These are phyloP conservation scores for Ambrosia hybrid DNA, from an alignment of 140 eudicot species.

Conservation along the genomic window DNA sequence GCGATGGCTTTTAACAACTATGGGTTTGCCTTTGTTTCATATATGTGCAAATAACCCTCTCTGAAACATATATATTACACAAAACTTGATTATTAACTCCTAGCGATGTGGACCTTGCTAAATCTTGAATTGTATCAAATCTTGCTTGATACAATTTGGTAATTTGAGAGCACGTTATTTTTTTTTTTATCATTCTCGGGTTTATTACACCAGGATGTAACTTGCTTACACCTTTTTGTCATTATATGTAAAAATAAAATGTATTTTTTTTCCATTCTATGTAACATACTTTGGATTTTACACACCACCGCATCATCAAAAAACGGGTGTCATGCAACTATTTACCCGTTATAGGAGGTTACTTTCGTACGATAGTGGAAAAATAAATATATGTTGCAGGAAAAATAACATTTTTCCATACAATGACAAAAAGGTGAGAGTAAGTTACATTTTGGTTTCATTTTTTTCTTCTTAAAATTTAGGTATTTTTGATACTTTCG, in stretches of 20 bases:
- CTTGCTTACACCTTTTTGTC: background rate
- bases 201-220: background rate
- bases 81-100: background rate
- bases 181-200: background rate
- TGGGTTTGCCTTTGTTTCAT: background rate
- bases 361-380: background rate
- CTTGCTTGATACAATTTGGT: background rate
- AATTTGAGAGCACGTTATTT: background rate
- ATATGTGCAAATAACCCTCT: background rate
- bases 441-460: background rate
- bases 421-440: background rate
- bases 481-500: background rate
- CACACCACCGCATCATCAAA: background rate
- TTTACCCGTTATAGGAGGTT: constrained; percentile 6
- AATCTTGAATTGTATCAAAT: constrained; percentile 12
- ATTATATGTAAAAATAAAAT: background rate
- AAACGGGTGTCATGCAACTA: background rate
- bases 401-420: background rate
- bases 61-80: background rate
- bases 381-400: background rate
- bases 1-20: too few species aligned
- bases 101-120: constrained; percentile 6
- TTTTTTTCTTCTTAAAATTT: background rate
- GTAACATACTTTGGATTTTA: background rate
- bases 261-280: background rate